A percentile compares a stretch with the other conserved stretches of the same genome.
phyloP scores from a whole-genome alignment of 2,329 filamentous ascomycete species.

The Aspergillus sojae region DNA sequence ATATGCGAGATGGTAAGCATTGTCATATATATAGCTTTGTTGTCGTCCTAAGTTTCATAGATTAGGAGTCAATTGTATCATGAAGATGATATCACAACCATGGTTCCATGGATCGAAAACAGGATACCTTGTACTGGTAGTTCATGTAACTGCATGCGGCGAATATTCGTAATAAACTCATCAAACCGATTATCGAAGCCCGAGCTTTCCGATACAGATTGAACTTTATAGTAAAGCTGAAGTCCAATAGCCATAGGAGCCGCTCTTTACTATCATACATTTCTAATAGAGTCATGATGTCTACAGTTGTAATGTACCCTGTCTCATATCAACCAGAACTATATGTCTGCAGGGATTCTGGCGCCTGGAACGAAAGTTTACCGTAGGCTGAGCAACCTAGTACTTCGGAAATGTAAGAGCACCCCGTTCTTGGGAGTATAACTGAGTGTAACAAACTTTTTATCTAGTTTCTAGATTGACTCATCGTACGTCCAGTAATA shows the following conservation, averaged over 20 bases:
- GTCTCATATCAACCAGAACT: background rate
- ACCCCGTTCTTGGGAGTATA: background rate
- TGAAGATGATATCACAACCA: background rate
- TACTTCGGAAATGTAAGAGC: background rate
- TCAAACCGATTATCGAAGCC: background rate
- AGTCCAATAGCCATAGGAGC: background rate
- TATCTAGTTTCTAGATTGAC: background rate
- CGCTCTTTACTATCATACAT: background rate
- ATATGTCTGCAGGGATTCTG: background rate
- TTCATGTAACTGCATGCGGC: background rate
- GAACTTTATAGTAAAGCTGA: background rate
- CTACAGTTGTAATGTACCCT: background rate
- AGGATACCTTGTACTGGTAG: background rate
- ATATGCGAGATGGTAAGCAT: rapidly evolving
- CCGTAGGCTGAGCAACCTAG: background rate
- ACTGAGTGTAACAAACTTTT: background rate
- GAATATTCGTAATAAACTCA: background rate
- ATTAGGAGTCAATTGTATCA: background rate
- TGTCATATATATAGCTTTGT: background rate
- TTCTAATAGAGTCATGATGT: background rate
- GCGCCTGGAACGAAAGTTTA: background rate
- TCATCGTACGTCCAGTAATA: background rate
- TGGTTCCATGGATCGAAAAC: background rate
- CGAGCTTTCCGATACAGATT: background rate
- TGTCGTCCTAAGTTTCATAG: background rate